Conservation (phyloP, 2,329 filamentous ascomycete species). For the Aspergillus ruber region DNA sequence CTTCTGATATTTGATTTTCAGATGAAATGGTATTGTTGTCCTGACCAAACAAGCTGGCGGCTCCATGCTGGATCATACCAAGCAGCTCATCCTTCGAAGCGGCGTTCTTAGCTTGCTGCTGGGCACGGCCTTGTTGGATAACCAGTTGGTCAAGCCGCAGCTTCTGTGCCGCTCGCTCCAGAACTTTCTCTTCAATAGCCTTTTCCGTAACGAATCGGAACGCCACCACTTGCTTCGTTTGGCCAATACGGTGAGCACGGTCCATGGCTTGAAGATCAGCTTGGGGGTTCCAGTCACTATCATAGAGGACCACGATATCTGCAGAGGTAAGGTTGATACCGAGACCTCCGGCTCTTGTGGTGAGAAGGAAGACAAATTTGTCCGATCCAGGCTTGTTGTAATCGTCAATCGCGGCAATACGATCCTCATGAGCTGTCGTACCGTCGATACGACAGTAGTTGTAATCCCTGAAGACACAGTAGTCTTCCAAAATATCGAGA, state of each 20-base stretch:
- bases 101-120: slow-evolving; percentile 81
- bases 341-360: slow-evolving; percentile 88
- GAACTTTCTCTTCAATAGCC: slow-evolving; percentile 95
- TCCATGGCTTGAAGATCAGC: slow-evolving; percentile 99
- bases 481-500: slow-evolving; percentile 94
- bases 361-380: slow-evolving; percentile 93
- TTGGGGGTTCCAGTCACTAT: slow-evolving; percentile 98
- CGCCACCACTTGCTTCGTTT: slow-evolving; percentile 95
- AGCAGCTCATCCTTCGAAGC: slow-evolving; percentile 94
- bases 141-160: slow-evolving; percentile 92
- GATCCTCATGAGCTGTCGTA: slow-evolving; percentile 92
- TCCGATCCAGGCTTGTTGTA: slow-evolving; percentile 96
- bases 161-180: slow-evolving; percentile 95
- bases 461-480: slow-evolving; percentile 91
- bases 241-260: slow-evolving; percentile 93
- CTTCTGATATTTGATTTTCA: slow-evolving; percentile 65
- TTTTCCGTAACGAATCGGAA: slow-evolving; percentile 97
- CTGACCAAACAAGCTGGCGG: slow-evolving; percentile 82
- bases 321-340: slow-evolving; percentile 95
- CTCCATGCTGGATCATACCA: slow-evolving; percentile 97
- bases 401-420: slow-evolving; percentile 94
- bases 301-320: slow-evolving; percentile 92
- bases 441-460: slow-evolving; percentile 98
- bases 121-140: slow-evolving; percentile 93
- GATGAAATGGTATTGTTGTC: slow-evolving; percentile 60